Evolutionary conservation across 108 stramenopile species (phyloP).

Genomic region (Conticribra guillardii): DNA sequence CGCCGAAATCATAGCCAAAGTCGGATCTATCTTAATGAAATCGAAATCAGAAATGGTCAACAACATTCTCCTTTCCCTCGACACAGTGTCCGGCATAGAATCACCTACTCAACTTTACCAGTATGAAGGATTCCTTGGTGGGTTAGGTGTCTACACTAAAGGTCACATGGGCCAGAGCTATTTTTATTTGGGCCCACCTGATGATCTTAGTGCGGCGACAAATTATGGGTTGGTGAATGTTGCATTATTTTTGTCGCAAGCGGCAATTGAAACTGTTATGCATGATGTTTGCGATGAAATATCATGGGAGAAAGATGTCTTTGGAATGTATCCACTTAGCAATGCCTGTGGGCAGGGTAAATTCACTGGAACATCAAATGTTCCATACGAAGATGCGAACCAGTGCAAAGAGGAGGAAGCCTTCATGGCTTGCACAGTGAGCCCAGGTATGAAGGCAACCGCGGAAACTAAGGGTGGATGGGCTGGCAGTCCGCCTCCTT

Average conservation of each 20-base stretch:
- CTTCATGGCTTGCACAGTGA: slow-evolving; percentile 40
- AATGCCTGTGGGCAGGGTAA: slow-evolving; percentile 48
- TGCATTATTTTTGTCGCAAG: slow-evolving; percentile 43
- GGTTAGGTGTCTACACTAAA: slow-evolving; percentile 31
- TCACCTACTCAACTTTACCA: slow-evolving; percentile 34
- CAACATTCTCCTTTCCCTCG: slow-evolving; percentile 28
- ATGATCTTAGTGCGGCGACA: slow-evolving; percentile 10
- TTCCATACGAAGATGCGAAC: slow-evolving; percentile 32
- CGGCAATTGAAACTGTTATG: slow-evolving; percentile 36
- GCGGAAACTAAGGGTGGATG: slow-evolving; percentile 23
- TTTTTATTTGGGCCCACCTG: slow-evolving; percentile 43
- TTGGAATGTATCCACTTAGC: slow-evolving; percentile 42
- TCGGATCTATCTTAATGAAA: slow-evolving; percentile 29
- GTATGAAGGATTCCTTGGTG: slow-evolving; percentile 45
- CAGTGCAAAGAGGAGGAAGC: slow-evolving; percentile 38
- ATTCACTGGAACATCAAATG: slow-evolving; percentile 1
- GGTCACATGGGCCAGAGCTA: slow-evolving; percentile 34
- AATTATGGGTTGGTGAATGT: slow-evolving; percentile 47
- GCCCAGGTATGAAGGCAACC: slow-evolving; percentile 27
- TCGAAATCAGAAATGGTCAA: slow-evolving; percentile 16
- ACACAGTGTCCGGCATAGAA: slow-evolving; percentile 9
- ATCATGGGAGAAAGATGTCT: slow-evolving; percentile 49
- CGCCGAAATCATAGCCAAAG: slow-evolving; percentile 13
- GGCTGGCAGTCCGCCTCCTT: slow-evolving; percentile 40
- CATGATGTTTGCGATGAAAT: slow-evolving; percentile 46